Evolutionary conservation across 208 protist genomes (phyloP), one percentile per base, ranked within the genome.

Genomic region (Herpetomonas tarakana): DNA sequence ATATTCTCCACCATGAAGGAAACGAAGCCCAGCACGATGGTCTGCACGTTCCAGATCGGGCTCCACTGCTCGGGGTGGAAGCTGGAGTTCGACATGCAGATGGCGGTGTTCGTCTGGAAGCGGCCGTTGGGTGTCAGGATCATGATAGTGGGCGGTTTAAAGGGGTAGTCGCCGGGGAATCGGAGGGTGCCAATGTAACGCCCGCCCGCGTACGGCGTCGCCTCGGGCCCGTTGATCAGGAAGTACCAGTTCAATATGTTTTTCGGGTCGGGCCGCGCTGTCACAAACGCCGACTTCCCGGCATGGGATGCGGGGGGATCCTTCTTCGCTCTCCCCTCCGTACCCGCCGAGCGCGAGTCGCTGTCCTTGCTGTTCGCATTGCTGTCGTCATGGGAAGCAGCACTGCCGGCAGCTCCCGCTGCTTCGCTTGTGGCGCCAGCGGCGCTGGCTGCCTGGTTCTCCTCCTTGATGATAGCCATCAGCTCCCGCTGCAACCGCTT

Each of bases 221-320:
- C 70, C 0, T 14, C 61, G 2, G 74, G 73, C 1, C 78, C 74
- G 39, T 68, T 31, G 38, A 86, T 55, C 19, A 81, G 55, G 22
- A 83, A 81, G 44, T 71, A 79, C 96, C 98, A 99, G 28, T 90
- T 81, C 38, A 99, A 95, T 53, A 99, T 88, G 78, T 99, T 97
- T 21, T 69, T 30, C 3, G 70, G 56, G 12, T 81, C 74, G 0
- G 88, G 86, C 0, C 35, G 49, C n/a, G 82, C 70, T 3, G 55
- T 12, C 54, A 78, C 90, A 21, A 69, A 41, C 7, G 68, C 38
- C 11, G 77, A 51, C 6, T 58, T 46, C 22, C 83, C 68, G 19
- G 49, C 58, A 19, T 62, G 24, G 2, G 93, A 56, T 29, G 53
- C 62, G 27, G 26, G 57, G 49, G 84, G 64, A 65, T 96, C 86